Conservation (phyloP, 352 stramenopile species). For the Pythium myriotylum region DNA sequence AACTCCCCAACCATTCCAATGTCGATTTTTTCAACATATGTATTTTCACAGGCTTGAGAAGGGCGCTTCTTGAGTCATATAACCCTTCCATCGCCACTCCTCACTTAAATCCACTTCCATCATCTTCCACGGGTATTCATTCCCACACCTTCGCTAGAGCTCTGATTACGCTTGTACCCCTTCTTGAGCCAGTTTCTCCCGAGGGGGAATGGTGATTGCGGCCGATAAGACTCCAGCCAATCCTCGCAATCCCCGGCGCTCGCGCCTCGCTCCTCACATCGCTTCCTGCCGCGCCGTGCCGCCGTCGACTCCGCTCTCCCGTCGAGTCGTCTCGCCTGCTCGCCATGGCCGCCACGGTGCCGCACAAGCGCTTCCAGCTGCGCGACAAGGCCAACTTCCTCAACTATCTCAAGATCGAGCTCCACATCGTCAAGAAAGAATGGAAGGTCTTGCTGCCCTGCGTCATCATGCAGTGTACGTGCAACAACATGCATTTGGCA, state of each 20-base stretch:
- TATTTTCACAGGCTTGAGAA: too few relatives aligned
- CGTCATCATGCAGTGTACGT: conserved; percentile 83
- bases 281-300: neutral
- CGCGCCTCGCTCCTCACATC: neutral
- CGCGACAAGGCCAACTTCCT: conserved; percentile 58
- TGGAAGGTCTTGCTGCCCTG: conserved; percentile 79
- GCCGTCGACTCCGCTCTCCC: conserved; percentile 1
- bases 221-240: conserved; percentile 13
- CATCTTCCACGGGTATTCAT: neutral
- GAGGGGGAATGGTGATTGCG: conserved; percentile 13
- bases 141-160: neutral
- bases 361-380: conserved; percentile 45
- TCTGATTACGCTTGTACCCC: neutral
- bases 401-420: conserved; percentile 67
- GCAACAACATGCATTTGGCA: too few relatives aligned
- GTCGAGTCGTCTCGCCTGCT: neutral
- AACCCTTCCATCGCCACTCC: too few relatives aligned
- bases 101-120: neutral
- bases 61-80: too few relatives aligned
- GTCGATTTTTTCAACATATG: too few relatives aligned
- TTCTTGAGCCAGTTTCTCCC: neutral
- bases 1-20: too few relatives aligned
- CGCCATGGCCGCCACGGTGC: neutral
- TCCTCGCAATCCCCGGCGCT: conserved; percentile 10
- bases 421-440: conserved; percentile 58